Conservation (phyloP, 2,329 filamentous ascomycete species). For the Cytospora schulzeri region DNA sequence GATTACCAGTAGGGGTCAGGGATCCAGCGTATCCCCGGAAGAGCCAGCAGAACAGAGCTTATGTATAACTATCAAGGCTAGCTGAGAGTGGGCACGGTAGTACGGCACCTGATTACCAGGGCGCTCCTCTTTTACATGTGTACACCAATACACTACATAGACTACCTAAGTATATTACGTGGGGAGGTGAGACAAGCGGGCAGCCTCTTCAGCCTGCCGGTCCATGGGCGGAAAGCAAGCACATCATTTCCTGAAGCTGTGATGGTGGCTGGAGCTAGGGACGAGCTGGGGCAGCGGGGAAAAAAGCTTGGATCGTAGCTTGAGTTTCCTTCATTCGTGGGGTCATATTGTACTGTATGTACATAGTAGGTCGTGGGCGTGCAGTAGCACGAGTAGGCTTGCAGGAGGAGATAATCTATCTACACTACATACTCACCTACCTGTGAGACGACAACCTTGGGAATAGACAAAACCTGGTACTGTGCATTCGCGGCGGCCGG, state of each 20-base stretch:
- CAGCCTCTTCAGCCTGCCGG: slow-evolving; percentile 4
- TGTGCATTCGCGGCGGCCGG: neutral
- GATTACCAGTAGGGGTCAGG: neutral
- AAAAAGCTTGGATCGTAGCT: neutral
- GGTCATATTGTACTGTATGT: neutral
- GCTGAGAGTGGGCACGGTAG: neutral
- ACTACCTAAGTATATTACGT: neutral
- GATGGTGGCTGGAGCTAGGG: neutral
- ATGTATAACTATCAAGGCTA: neutral
- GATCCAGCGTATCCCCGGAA: neutral
- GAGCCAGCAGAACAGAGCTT: neutral
- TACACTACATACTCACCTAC: too few species aligned
- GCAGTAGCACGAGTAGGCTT: neutral
- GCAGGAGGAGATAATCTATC: too few species aligned
- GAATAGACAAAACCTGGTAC: neutral
- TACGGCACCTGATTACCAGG: neutral
- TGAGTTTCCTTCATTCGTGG: neutral
- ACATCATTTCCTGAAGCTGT: neutral
- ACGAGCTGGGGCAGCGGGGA: neutral
- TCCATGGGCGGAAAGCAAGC: neutral
- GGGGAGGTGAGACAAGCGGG: slow-evolving; percentile 3
- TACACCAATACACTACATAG: neutral
- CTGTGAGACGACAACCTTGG: too few species aligned
- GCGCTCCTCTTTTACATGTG: too few species aligned
- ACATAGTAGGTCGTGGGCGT: neutral